These are phyloP conservation scores for Metschnikowia aberdeeniae DNA, from an alignment of 805 yeast genomes.

Conservation along the genomic window DNA sequence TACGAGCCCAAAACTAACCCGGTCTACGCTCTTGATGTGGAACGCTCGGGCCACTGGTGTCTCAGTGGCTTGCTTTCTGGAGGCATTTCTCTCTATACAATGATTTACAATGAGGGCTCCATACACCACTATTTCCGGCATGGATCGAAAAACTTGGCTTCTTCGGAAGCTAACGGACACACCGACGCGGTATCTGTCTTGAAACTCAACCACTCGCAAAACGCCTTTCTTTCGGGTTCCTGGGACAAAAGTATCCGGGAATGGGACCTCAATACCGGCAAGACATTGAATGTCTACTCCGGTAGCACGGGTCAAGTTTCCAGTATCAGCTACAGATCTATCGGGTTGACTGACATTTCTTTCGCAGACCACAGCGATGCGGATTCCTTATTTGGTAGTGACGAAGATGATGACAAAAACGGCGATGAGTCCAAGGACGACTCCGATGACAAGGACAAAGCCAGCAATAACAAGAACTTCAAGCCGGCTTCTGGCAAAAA, in stretches of 20 bases:
- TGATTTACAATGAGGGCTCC: conserved; percentile 77
- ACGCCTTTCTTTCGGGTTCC: conserved; percentile 69
- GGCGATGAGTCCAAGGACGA: conserved; percentile 8
- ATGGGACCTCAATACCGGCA: conserved; percentile 86
- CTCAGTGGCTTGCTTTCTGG: conserved; percentile 79
- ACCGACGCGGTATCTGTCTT: conserved; percentile 71
- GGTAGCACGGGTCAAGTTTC: conserved; percentile 78
- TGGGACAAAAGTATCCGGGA: conserved; percentile 82
- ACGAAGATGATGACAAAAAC: conserved; percentile 28
- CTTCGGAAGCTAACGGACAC: conserved; percentile 43
- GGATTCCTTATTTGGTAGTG: conserved; percentile 47
- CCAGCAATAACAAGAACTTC: conserved; percentile 6
- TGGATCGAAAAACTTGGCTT: conserved; percentile 22
- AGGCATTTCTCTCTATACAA: conserved; percentile 80
- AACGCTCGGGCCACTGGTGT: conserved; percentile 78
- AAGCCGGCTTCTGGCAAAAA: conserved; percentile 14
- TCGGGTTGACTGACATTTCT: conserved; percentile 44
- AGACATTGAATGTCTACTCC: conserved; percentile 41
- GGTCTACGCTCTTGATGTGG: conserved; percentile 82
- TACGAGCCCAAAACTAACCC: conserved; percentile 72
- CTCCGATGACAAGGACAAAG: neutral
- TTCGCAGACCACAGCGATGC: conserved; percentile 31
- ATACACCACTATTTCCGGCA: conserved; percentile 68
- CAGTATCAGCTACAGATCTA: conserved; percentile 66
- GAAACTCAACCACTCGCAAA: conserved; percentile 57